Conservation (phyloP, 768 basidiomycete genomes). For the Phanerochaete carnosa region DNA sequence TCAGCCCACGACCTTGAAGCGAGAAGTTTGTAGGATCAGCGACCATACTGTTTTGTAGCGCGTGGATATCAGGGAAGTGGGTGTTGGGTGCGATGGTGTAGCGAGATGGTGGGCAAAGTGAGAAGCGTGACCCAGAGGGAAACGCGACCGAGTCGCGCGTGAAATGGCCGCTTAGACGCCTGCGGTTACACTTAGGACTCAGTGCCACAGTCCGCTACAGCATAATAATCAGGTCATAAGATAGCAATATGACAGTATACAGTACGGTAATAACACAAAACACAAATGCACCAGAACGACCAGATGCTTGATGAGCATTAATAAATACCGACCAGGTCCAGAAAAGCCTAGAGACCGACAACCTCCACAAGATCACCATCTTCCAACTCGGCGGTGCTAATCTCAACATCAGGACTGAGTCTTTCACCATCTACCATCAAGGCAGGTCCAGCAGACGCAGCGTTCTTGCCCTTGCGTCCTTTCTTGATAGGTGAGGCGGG, state of each 20-base stretch:
- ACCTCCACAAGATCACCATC: slow-evolving; percentile 82
- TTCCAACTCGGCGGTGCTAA: slow-evolving; percentile 68
- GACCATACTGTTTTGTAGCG: slow-evolving; percentile 2
- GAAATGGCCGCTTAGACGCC: not conserved
- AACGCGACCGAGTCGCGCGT: not conserved
- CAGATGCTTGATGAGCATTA: not conserved
- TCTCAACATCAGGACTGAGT: slow-evolving; percentile 54
- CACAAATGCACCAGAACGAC: not conserved
- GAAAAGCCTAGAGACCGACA: slow-evolving; percentile 42
- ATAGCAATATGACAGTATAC: not conserved
- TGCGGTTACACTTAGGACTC: not conserved
- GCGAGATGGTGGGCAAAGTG: not conserved
- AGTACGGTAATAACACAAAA: not conserved
- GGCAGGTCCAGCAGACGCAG: slow-evolving; percentile 38
- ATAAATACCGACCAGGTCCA: not conserved
- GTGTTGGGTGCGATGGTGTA: not conserved
- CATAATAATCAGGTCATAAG: not conserved
- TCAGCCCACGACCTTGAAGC: slow-evolving; percentile 67
- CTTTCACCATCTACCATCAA: slow-evolving; percentile 71
- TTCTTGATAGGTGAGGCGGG: slow-evolving; percentile 25
- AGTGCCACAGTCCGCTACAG: too few species aligned
- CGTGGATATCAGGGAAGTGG: not conserved
- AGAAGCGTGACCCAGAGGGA: not conserved
- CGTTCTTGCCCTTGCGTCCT: slow-evolving; percentile 28
- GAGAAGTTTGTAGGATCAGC: slow-evolving; percentile 37